Evolutionary conservation across 2,329 filamentous ascomycete genomes (phyloP).

Genomic region (Claviceps sp.): DNA sequence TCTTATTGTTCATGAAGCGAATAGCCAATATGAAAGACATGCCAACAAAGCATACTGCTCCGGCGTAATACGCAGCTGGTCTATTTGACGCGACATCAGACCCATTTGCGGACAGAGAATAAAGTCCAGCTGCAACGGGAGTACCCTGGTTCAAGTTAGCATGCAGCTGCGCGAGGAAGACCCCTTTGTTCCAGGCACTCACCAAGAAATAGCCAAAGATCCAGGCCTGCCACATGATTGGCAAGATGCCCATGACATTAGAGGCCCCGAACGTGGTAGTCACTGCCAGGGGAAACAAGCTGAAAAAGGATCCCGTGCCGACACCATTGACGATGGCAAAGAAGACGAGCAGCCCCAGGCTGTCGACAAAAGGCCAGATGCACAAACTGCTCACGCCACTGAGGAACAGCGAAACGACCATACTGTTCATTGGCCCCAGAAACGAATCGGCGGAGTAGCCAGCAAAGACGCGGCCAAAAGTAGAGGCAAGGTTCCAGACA

Average conservation of each 20-base stretch:
- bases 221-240: slow-evolving; percentile 16
- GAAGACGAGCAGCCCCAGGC: slow-evolving; percentile 10
- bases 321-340: slow-evolving; percentile 16
- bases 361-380: slow-evolving; percentile 15
- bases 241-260: slow-evolving; percentile 14
- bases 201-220: slow-evolving; percentile 17
- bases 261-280: slow-evolving; percentile 11
- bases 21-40: slow-evolving; percentile 8
- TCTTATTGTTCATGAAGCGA: slow-evolving; percentile 3
- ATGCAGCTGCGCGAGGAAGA: background rate
- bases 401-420: slow-evolving; percentile 13
- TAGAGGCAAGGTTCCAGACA: slow-evolving; percentile 16
- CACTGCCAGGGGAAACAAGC: slow-evolving; percentile 13
- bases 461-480: slow-evolving; percentile 13
- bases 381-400: slow-evolving; percentile 13
- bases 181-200: background rate
- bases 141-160: slow-evolving; percentile 12
- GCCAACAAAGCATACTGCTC: slow-evolving; percentile 12
- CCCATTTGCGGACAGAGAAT: slow-evolving; percentile 10
- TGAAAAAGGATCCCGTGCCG: slow-evolving; percentile 17
- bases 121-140: slow-evolving; percentile 14
- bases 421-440: slow-evolving; percentile 15
- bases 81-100: slow-evolving; percentile 10
- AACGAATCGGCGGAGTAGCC: slow-evolving; percentile 14
- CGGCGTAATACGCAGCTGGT: slow-evolving; percentile 16